Evolutionary conservation across 176 grass and related monocot genomes (phyloP).

Genomic region (Rhynchospora tenuis): DNA sequence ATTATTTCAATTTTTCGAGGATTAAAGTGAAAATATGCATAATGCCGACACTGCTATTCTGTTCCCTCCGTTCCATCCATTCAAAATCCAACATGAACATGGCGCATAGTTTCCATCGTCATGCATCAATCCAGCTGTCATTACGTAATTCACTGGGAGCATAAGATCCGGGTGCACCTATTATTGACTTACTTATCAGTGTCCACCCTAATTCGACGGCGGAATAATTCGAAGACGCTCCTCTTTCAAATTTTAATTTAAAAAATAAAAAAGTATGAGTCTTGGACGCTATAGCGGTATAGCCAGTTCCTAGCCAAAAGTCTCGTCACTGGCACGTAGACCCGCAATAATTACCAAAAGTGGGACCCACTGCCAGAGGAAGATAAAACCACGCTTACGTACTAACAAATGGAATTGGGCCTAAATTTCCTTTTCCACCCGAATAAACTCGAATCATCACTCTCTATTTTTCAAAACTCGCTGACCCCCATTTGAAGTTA

Average conservation of each 20-base stretch:
- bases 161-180: background rate
- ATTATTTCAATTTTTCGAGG: no score
- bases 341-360: background rate
- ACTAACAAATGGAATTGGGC: background rate
- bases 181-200: background rate
- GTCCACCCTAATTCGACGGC: background rate
- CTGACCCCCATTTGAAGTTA: constrained; percentile 12
- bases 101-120: no score
- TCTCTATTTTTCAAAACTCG: background rate
- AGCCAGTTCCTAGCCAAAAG: background rate
- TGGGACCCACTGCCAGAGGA: background rate
- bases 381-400: no score
- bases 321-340: background rate
- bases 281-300: background rate
- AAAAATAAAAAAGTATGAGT: no score
- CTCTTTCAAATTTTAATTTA: background rate
- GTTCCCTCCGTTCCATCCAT: no score
- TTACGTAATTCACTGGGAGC: background rate
- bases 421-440: background rate
- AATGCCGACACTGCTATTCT: no score
- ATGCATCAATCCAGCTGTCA: no score
- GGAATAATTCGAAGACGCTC: background rate
- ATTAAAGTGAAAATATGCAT: no score
- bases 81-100: background rate
- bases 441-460: background rate